phyloP scores from a whole-genome alignment of 73 alveolate species.

The Breviolum minutum region DNA sequence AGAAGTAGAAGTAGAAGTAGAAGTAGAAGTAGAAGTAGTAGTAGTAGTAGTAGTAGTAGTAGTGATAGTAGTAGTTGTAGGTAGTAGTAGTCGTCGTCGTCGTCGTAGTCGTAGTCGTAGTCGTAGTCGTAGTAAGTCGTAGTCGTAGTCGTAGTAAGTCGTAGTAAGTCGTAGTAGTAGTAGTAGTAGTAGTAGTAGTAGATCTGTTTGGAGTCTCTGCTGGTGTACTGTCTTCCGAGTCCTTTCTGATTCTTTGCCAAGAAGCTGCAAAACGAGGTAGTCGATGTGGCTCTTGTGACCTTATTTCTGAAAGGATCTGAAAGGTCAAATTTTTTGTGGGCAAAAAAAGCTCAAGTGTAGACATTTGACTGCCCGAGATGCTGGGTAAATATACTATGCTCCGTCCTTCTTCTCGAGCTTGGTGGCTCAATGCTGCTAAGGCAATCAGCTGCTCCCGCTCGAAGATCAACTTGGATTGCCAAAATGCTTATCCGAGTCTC shows the following conservation, averaged over 20 bases:
- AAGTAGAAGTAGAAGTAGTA: no score
- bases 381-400: slow-evolving; percentile 77
- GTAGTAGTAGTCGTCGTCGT: no score
- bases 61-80: no score
- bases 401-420: slow-evolving; percentile 78
- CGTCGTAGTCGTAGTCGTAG: no score
- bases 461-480: slow-evolving; percentile 52
- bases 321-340: not conserved
- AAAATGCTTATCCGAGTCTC: not conserved
- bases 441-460: slow-evolving; percentile 82
- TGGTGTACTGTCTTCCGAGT: not conserved
- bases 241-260: not conserved
- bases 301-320: not conserved
- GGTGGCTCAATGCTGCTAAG: slow-evolving; percentile 30
- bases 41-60: no score
- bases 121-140: no score
- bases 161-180: no score
- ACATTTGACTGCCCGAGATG: not conserved
- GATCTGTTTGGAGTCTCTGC: no score
- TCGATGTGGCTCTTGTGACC: slow-evolving; percentile 93
- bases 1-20: no score
- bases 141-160: no score
- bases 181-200: no score
- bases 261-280: slow-evolving; percentile 69
- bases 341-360: no score